Evolutionary conservation across 2,329 filamentous ascomycete species (phyloP), one percentile per base, ranked within the genome.

Genomic region (Arthrinium phaeospermum): DNA sequence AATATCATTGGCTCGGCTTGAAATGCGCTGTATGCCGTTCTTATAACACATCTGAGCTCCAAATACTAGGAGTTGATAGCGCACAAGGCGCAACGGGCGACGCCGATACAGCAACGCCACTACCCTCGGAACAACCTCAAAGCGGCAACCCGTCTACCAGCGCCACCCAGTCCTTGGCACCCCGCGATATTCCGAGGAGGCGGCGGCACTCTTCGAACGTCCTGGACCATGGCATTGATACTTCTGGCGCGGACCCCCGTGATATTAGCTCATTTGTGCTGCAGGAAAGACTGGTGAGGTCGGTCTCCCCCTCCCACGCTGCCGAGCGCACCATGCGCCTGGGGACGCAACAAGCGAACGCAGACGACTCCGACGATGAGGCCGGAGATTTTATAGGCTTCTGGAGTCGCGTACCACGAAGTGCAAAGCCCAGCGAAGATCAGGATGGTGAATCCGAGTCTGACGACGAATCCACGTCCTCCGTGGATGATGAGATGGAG

Each of bases 1-100:
- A 90, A 44, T 99, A 97, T 80, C 96, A 99, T 82, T 99, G 96
- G 94, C 86, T 98, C 5, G 96, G 96, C 0, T 86, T 98, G 67
- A 98, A 97, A 82, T 99, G 96, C 80, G 91, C 88, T 19, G 90
- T 92, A 47, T 93, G 91, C 78, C 85, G 87, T 57, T 93, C 91
- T 3, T 93, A 92, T 78, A 93, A 93, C 77, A 93, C 91, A 0
- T 89, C 88, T 22, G 89, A 93, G 77, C 81, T 92, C 37, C 89
- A 89, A 72, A 89, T 92, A 51, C 83, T 91, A 44, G 89, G 89
- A 30, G 47, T 69, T 7, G 47, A 49, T 27, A 49, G 45, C 8
- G 67, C 27, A 8, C 67, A 64, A 64, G 34, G 57, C 57, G 19
- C 41, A 19, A 41, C 34, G 8, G 34, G 22, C 19, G 30, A 19